phyloP scores from a whole-genome alignment of 768 basidiomycete species.

The Calocybe indica region DNA sequence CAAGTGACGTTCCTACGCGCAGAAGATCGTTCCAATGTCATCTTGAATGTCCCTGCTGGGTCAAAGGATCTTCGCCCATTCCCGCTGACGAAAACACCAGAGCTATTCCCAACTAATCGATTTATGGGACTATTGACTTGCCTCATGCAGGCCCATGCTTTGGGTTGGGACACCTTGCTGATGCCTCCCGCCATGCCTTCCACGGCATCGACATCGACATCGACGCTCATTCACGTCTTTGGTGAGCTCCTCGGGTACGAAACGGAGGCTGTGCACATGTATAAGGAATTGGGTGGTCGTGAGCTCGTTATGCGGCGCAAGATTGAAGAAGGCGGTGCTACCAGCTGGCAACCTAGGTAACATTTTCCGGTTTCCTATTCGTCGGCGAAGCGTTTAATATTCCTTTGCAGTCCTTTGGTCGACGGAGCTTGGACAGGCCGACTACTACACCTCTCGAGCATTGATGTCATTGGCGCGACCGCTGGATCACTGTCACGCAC shows the following conservation, averaged over 20 bases:
- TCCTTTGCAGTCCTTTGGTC: slow-evolving; percentile 25
- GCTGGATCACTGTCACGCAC: slow-evolving; percentile 57
- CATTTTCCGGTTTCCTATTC: not conserved
- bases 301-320: slow-evolving; percentile 59
- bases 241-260: slow-evolving; percentile 56
- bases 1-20: slow-evolving; percentile 35
- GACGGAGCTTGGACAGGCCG: slow-evolving; percentile 53
- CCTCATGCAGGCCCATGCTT: slow-evolving; percentile 55
- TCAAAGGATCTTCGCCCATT: slow-evolving; percentile 37
- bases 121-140: slow-evolving; percentile 55
- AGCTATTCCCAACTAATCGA: slow-evolving; percentile 41
- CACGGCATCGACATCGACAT: slow-evolving; percentile 57
- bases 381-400: not conserved
- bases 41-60: slow-evolving; percentile 43
- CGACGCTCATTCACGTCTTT: slow-evolving; percentile 49
- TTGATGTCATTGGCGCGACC: slow-evolving; percentile 63
- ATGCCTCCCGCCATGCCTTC: slow-evolving; percentile 53
- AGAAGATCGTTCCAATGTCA: slow-evolving; percentile 18
- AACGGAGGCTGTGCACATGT: slow-evolving; percentile 53
- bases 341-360: slow-evolving; percentile 56
- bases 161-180: slow-evolving; percentile 62
- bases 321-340: slow-evolving; percentile 53
- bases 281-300: slow-evolving; percentile 63
- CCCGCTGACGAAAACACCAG: slow-evolving; percentile 31
- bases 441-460: slow-evolving; percentile 51